Conservation (phyloP, 768 basidiomycete genomes). For the Terana coerulea region DNA sequence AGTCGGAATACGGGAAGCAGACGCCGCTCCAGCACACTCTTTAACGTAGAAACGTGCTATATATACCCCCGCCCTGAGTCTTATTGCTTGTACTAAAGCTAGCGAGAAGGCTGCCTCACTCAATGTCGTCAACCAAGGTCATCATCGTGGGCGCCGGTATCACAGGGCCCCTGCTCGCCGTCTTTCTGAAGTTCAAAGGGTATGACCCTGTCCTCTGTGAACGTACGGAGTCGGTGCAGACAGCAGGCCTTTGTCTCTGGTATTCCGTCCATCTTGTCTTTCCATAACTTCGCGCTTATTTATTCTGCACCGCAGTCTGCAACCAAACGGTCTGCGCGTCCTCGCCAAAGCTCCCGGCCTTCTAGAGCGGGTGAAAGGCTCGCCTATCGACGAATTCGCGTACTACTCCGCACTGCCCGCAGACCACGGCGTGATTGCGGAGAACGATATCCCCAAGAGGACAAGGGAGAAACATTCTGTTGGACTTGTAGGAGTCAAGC, state of each 20-base stretch:
- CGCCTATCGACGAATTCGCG: conserved; percentile 2
- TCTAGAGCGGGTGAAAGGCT: background rate
- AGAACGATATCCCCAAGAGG: background rate
- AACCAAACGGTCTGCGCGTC: conserved; percentile 5
- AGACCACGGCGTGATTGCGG: conserved; percentile 8
- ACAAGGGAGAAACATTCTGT: background rate
- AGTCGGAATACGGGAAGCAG: too few species aligned
- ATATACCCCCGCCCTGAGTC: too few species aligned
- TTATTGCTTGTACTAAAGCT: background rate
- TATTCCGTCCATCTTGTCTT: conserved; percentile 14
- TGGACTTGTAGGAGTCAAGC: conserved; percentile 17
- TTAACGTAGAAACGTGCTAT: too few species aligned
- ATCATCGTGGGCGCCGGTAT: conserved; percentile 37
- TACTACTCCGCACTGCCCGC: conserved; percentile 12
- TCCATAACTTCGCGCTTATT: background rate
- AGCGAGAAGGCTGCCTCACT: background rate
- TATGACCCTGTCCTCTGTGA: conserved; percentile 37
- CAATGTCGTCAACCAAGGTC: conserved; percentile 25
- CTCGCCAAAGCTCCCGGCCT: conserved; percentile 8
- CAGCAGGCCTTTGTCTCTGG: conserved; percentile 32
- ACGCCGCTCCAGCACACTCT: too few species aligned
- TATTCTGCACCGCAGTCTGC: too few species aligned
- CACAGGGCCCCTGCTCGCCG: conserved; percentile 37
- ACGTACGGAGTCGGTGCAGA: conserved; percentile 15
- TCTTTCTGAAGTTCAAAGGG: conserved; percentile 34